phyloP scores from a whole-genome alignment of 2,329 filamentous ascomycete species.

The Hymenoscyphus fraxineus region DNA sequence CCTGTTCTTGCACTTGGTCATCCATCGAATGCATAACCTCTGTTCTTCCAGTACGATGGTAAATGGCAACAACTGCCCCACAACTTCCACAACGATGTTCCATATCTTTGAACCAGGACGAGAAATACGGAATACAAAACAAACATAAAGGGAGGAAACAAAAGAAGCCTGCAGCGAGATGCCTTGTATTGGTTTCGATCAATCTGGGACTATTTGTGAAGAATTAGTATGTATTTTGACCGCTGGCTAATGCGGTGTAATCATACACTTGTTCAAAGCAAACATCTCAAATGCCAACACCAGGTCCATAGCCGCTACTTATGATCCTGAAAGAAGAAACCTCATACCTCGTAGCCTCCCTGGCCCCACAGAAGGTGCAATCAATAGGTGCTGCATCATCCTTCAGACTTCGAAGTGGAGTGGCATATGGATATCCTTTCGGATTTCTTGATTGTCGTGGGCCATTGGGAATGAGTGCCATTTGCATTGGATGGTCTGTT shows the following conservation, averaged over 20 bases:
- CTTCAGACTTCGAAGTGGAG: constrained; percentile 13
- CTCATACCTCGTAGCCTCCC: constrained; percentile 23
- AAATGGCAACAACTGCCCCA: constrained; percentile 38
- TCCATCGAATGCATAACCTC: background rate
- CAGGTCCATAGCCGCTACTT: background rate
- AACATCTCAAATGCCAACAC: constrained; percentile 38
- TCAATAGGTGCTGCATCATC: constrained; percentile 20
- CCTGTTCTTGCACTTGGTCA: background rate
- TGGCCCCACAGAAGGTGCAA: constrained; percentile 24
- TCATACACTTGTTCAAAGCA: background rate
- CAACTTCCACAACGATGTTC: constrained; percentile 43
- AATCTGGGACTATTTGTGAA: background rate
- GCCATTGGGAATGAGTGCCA: background rate
- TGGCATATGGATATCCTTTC: background rate
- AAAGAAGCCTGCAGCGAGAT: background rate
- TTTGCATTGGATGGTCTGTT: background rate
- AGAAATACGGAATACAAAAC: constrained; percentile 36
- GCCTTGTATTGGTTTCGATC: background rate
- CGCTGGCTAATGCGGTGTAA: background rate
- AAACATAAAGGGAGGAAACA: background rate
- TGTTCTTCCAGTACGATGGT: background rate
- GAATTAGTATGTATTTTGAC: background rate
- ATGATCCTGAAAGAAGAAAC: constrained; percentile 20
- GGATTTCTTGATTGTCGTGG: background rate
- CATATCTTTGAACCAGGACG: constrained; percentile 42